These are phyloP conservation scores for Backusella morwellensis DNA, from an alignment of 192 early-diverging fungal genomes.

Conservation along the genomic window DNA sequence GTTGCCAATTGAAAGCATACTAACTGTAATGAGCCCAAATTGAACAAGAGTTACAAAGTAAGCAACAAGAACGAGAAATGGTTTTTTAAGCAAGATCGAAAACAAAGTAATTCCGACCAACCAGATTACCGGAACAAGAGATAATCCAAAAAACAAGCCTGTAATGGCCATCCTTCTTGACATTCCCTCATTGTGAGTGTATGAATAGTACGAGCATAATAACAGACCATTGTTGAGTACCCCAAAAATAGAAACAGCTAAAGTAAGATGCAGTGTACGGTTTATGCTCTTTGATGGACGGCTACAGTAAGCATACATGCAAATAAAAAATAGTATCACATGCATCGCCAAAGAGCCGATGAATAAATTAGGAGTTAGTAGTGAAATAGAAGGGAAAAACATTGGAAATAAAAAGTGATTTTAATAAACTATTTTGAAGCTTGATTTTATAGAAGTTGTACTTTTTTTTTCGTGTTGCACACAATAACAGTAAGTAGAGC, in stretches of 20 bases:
- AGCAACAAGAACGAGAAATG: neutral
- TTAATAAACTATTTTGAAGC: neutral
- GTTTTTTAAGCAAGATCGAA: neutral
- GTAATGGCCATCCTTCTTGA: neutral
- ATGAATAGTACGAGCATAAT: neutral
- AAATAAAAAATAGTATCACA: neutral
- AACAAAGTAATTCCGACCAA: neutral
- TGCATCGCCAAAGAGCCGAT: neutral
- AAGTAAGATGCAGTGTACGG: neutral
- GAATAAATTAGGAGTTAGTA: neutral
- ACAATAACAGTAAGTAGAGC: neutral
- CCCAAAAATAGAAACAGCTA: neutral
- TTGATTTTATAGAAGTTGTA: neutral
- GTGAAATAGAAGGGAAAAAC: neutral
- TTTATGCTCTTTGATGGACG: neutral
- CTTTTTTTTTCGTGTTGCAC: neutral
- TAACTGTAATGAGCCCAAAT: neutral
- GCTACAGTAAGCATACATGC: neutral
- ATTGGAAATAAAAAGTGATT: neutral
- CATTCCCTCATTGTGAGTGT: neutral
- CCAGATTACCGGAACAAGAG: neutral
- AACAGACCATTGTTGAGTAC: neutral
- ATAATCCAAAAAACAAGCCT: neutral
- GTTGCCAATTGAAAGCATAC: neutral
- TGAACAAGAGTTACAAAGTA: neutral